Evolutionary conservation across 2,329 filamentous ascomycete genomes (phyloP), one percentile per base, ranked within the genome.

Genomic region (Aureobasidium sp.): DNA sequence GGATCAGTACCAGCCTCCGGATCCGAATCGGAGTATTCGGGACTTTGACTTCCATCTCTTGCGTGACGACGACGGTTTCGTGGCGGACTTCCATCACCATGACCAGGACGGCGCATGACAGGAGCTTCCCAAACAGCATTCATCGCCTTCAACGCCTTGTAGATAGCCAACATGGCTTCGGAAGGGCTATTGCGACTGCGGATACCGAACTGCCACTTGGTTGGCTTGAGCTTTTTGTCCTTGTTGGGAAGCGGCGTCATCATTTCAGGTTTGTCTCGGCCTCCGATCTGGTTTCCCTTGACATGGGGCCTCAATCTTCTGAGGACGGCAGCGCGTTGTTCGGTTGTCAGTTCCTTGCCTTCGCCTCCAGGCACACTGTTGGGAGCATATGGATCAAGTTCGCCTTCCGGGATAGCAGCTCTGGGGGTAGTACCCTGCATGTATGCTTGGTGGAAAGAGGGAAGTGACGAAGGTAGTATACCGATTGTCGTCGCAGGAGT

Each of bases 151-250:
- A 99, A 78, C 0, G 94, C 92, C 72, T 93, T 91, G 79, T 96
- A 96, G 60, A 99, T 94, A 69, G 93, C 96, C 27, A 95, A 78
- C 73, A 99, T 88, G 0, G 94, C 94, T 73, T 99, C 94, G 68
- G 92, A 90, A 0, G 94, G 94, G 60, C 90, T 88, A 69, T 97
- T 99, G 51, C 94, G 85, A 47, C 90, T 96, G 38, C 94, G 84
- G 63, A 99, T 99, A 60, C 94, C 94, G 71, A 99, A 99, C 72
- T 99, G 94, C 94, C 94, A 99, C 65, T 93, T 90, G 17, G 92
- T 89, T 1, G 88, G 88, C 69, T 89, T 91, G 5, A 80, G 75
- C 72, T 89, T 91, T 54, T 69, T 69, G 21, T 54, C 61, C 62
- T 64, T 70, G 19, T 71, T 66, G 2, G 85, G 83, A 31, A 81